Percentiles rank a stretch among this genome's conserved stretches.
Conservation (phyloP, 2,329 filamentous ascomycete species). For the Cercospora citrullina region DNA sequence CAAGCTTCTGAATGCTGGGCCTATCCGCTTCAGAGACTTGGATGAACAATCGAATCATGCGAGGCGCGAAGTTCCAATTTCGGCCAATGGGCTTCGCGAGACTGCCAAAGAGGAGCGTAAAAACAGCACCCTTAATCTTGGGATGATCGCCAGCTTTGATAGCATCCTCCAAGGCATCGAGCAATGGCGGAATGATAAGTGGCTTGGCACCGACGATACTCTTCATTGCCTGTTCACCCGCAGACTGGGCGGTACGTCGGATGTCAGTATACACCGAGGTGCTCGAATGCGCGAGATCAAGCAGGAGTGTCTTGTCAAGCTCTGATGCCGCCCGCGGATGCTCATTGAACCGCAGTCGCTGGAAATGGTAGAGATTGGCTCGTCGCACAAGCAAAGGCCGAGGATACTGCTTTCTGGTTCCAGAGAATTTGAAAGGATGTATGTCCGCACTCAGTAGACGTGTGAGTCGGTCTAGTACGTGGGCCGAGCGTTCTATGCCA, state of each 20-base stretch:
- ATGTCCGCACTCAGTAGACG: conserved; percentile 84
- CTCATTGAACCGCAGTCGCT: conserved; percentile 91
- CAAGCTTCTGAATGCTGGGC: conserved; percentile 87
- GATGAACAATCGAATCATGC: conserved; percentile 87
- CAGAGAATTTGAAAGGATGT: conserved; percentile 90
- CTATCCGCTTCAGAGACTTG: conserved; percentile 88
- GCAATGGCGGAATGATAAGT: conserved; percentile 83
- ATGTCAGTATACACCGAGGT: conserved; percentile 94
- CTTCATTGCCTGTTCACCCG: conserved; percentile 90
- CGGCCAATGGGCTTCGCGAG: conserved; percentile 82
- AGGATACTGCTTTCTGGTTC: conserved; percentile 87
- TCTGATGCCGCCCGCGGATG: conserved; percentile 83
- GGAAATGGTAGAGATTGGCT: conserved; percentile 90
- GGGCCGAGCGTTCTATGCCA: conserved; percentile 91
- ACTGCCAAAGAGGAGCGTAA: conserved; percentile 84
- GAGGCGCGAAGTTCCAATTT: conserved; percentile 93
- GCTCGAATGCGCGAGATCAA: conserved; percentile 86
- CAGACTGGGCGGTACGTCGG: conserved; percentile 86
- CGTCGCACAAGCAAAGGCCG: conserved; percentile 87
- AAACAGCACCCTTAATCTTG: conserved; percentile 91
- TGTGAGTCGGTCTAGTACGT: conserved; percentile 83
- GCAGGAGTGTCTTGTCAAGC: conserved; percentile 79
- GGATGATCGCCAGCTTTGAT: conserved; percentile 80
- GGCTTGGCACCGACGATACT: conserved; percentile 83
- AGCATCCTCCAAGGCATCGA: conserved; percentile 75